Base-by-base conservation (phyloP, 164 flowering plant species). In the Tinospora cordifolia region DNA sequence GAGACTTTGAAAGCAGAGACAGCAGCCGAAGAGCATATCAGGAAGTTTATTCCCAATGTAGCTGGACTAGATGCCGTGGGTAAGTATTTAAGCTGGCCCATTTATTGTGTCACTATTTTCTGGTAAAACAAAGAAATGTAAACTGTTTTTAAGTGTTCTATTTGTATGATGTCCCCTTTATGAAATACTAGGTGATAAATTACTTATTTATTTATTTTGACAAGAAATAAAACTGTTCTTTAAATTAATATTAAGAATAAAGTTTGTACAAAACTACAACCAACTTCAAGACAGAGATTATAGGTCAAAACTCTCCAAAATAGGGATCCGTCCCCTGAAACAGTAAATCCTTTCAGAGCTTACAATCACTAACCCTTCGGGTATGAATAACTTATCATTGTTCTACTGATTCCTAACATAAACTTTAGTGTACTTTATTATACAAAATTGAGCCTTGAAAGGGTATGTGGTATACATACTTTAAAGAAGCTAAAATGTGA, bases 11-110 rank as follows among this genome's bases (percentile, higher is more conserved):
- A 92, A 80, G 87, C 98, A 67, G 99, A 87, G 0, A 76, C 86
- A 77, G 90, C 85, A 69, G 96, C 99, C 1, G 94, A 92, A 77
- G 98, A 90, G n/a, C 98, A 95, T 77, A 85, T 95, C 77, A 82
- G 34, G 73, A 78, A 84, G 79, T 95, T 86, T 81, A 86, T 92
- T 91, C 98, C 98, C 64, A 90, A 95, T 73, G 75, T 95, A 76
- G 83, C 81, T 38, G 99, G 98, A 60, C 82, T 87, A 72, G 89
- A 90, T 83, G 98, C 90, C 74, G 84, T 92, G 65, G 92, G 99
- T 92, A 83, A 75, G 76, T 46, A n/a, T n/a, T 71, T 30, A 49
- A 19, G 25, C 7, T 63, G 49, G 10, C 36, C 36, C n/a, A 51
- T 73, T 15, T 8, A 26, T 19, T 34, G n/a, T 51, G 51, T 39